Percentiles rank a stretch among this genome's conserved stretches.
These are phyloP conservation scores for Eucalyptus tenuipes DNA, from an alignment of 345 rosid species.

Conservation along the genomic window DNA sequence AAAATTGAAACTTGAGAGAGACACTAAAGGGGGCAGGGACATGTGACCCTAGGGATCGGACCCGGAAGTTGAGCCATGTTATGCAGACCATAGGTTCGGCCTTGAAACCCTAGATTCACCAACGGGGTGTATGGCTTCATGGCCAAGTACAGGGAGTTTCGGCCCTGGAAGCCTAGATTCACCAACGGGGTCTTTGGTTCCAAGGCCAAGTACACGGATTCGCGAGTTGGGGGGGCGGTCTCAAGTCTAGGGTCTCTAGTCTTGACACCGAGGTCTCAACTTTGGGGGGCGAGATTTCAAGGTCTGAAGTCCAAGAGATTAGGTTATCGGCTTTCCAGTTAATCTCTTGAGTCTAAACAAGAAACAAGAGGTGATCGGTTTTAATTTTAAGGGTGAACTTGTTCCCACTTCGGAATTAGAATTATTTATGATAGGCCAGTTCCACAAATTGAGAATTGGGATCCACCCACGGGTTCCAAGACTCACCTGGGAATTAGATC, in stretches of 20 bases:
- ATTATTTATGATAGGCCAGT: fast-evolving
- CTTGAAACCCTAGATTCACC: not conserved
- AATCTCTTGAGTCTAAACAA: not conserved
- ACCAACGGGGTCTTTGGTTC: too few species aligned
- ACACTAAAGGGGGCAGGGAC: not conserved
- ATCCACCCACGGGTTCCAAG: not conserved
- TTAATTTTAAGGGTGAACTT: too few species aligned
- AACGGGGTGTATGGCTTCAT: not conserved
- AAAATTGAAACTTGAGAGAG: not conserved
- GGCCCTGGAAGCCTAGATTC: too few species aligned
- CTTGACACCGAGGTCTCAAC: not conserved
- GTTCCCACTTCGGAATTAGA: fast-evolving
- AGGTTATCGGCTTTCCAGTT: not conserved
- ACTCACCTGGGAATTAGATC: too few species aligned
- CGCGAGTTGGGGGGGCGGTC: not conserved
- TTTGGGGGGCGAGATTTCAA: not conserved
- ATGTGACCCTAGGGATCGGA: not conserved
- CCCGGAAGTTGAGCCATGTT: not conserved
- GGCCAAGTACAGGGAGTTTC: not conserved
- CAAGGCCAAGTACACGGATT: not conserved
- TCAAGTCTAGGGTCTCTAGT: not conserved
- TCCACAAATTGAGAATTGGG: fast-evolving
- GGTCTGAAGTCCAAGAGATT: not conserved
- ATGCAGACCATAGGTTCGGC: not conserved
- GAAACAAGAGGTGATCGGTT: not conserved